phyloP scores from a whole-genome alignment of 139 green algal genomes.

The Chlorella ohadii region DNA sequence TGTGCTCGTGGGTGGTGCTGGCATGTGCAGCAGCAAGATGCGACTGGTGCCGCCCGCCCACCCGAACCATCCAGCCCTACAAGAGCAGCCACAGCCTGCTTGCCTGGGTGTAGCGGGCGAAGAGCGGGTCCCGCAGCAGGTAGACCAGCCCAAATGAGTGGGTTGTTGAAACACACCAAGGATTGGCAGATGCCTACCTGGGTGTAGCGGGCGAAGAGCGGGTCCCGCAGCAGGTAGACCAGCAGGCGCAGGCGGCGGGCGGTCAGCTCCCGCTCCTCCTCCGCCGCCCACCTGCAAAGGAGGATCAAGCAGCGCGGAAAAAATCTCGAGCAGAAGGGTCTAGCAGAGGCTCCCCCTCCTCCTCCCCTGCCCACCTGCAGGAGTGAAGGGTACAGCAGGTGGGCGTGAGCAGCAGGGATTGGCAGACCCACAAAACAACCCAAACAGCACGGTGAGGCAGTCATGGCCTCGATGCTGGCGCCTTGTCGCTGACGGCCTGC shows the following conservation, averaged over 20 bases:
- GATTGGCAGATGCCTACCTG: neutral
- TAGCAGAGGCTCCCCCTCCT: too few relatives aligned
- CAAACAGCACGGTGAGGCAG: too few relatives aligned
- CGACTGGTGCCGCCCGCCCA: constrained; percentile 22
- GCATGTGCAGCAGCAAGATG: too few relatives aligned
- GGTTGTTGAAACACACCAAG: neutral
- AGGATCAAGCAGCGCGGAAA: too few relatives aligned
- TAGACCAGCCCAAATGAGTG: neutral
- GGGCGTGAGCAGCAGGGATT: too few relatives aligned
- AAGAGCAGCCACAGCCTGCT: neutral
- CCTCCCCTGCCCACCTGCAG: too few relatives aligned
- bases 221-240: constrained; percentile 66
- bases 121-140: neutral
- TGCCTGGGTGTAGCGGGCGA: neutral
- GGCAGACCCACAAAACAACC: too few relatives aligned
- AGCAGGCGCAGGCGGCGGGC: constrained; percentile 48
- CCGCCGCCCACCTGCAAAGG: constrained; percentile 41
- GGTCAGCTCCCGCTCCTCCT: constrained; percentile 48
- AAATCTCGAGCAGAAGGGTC: too few relatives aligned
- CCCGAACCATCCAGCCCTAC: neutral
- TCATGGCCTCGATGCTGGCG: too few relatives aligned
- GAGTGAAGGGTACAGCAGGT: too few relatives aligned
- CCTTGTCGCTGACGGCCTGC: too few relatives aligned
- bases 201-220: constrained; percentile 62
- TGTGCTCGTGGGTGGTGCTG: too few relatives aligned